A percentile compares a stretch with the other conserved stretches of the same genome.
Conservation (phyloP, 306 rosid species). For the Coriaria nepalensis region DNA sequence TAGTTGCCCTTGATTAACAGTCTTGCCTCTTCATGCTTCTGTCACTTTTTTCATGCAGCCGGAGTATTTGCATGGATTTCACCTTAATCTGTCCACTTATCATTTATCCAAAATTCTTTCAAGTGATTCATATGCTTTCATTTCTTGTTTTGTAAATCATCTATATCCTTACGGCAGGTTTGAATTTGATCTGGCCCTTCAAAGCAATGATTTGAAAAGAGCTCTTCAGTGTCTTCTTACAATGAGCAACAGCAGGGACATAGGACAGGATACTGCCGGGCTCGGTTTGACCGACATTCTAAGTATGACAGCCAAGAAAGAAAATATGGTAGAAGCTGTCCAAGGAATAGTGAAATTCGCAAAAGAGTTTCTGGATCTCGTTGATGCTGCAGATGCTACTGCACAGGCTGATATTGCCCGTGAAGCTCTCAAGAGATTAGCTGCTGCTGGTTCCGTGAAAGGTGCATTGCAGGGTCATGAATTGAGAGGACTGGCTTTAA, state of each 20-base stretch:
- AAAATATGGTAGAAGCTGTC: conserved; percentile 67
- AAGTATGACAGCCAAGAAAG: conserved; percentile 67
- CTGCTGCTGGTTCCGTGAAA: conserved; percentile 88
- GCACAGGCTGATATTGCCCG: conserved; percentile 96
- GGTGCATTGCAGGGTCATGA: conserved; percentile 92
- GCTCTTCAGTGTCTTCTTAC: conserved; percentile 98
- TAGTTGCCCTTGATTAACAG: too few relatives aligned
- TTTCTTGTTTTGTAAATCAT: conserved; percentile 17
- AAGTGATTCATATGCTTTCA: neutral
- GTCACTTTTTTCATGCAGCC: too few relatives aligned
- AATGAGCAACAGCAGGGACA: conserved; percentile 95
- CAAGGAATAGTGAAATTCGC: conserved; percentile 94
- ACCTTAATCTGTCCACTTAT: too few relatives aligned
- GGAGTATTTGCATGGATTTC: too few relatives aligned
- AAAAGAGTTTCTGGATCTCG: conserved; percentile 88
- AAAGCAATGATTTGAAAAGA: conserved; percentile 89
- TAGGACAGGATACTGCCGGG: conserved; percentile 69
- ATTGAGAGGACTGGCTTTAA: conserved; percentile 75
- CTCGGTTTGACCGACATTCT: conserved; percentile 91
- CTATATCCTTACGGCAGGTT: conserved; percentile 22
- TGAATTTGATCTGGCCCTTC: conserved; percentile 98
- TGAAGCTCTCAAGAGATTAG: conserved; percentile 92
- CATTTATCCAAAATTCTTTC: too few relatives aligned
- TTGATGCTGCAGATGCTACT: conserved; percentile 99
- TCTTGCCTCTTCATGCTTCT: too few relatives aligned